Conservation (phyloP, 1,284 basidiomycete genomes). For the Coniferiporia weirii region DNA sequence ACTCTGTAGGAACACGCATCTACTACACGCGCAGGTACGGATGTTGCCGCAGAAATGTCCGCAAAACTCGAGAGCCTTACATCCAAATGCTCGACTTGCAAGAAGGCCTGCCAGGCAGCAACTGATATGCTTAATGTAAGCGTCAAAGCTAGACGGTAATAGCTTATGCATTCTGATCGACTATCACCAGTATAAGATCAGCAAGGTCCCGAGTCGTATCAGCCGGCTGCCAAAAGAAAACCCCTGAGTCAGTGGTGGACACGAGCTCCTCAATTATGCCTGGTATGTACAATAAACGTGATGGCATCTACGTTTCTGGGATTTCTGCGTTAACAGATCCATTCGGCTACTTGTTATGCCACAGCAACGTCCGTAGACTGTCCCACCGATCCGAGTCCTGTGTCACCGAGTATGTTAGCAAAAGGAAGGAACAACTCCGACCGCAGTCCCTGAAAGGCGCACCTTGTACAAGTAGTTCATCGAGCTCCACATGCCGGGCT, state of each 20-base stretch:
- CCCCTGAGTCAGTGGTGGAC: not conserved
- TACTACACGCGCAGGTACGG: constrained; percentile 39
- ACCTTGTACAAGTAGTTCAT: constrained; percentile 71
- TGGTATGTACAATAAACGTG: constrained; percentile 17
- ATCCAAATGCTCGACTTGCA: constrained; percentile 42
- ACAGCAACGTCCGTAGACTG: constrained; percentile 63
- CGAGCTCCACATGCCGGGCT: constrained; percentile 89
- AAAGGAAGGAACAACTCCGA: too few relatives aligned
- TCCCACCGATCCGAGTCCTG: constrained; percentile 73
- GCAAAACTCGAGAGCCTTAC: constrained; percentile 32
- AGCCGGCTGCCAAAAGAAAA: constrained; percentile 24
- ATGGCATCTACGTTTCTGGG: not conserved
- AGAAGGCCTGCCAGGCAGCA: constrained; percentile 53
- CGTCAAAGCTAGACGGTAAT: not conserved
- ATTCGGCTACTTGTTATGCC: constrained; percentile 63
- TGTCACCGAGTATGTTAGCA: not conserved
- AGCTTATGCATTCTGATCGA: not conserved
- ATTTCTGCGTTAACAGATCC: not conserved
- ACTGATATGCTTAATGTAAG: constrained; percentile 60
- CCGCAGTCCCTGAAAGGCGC: not conserved
- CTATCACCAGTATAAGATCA: constrained; percentile 53
- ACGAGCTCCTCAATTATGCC: not conserved
- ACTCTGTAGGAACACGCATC: not conserved
- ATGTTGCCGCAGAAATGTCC: constrained; percentile 58
- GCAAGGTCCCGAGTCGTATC: constrained; percentile 36